A percentile compares a stretch with the other conserved stretches of the same genome.
These are phyloP conservation scores for Lotus japonicus DNA, from an alignment of 306 rosid species.

Conservation along the genomic window DNA sequence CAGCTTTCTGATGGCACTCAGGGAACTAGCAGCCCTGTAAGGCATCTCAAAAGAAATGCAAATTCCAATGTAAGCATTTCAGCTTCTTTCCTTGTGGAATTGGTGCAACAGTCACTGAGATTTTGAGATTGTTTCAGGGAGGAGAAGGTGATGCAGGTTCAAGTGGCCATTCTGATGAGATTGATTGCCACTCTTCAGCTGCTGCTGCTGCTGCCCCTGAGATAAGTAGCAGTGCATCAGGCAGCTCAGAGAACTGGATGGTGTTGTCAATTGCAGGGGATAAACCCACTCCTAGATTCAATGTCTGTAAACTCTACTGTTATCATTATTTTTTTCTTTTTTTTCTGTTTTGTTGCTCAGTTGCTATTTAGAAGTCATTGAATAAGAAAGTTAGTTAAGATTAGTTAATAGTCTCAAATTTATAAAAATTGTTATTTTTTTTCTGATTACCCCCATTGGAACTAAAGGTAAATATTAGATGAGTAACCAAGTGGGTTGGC, in stretches of 20 bases:
- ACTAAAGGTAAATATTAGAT: too few relatives aligned
- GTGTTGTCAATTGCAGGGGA: constrained; percentile 40
- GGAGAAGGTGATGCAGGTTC: constrained; percentile 53
- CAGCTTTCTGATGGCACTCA: constrained; percentile 63
- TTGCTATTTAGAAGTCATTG: too few relatives aligned
- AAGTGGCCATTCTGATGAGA: constrained; percentile 50
- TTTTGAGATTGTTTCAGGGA: constrained; percentile 28
- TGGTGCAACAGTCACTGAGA: background rate
- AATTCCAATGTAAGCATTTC: constrained; percentile 46
- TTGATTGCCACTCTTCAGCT: constrained; percentile 32
- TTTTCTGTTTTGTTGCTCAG: background rate
- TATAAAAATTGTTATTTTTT: too few relatives aligned
- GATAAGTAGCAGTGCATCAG: constrained; percentile 37
- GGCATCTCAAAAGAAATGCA: constrained; percentile 50
- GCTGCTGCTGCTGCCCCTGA: constrained; percentile 35
- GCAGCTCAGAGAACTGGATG: constrained; percentile 71
- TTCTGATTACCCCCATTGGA: too few relatives aligned
- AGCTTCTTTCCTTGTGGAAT: background rate
- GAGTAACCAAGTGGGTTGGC: too few relatives aligned
- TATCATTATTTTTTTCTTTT: background rate
- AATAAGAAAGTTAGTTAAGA: too few relatives aligned
- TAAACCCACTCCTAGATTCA: constrained; percentile 37
- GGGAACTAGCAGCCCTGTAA: constrained; percentile 73
- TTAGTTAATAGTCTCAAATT: too few relatives aligned
- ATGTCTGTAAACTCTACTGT: constrained; percentile 16